Evolutionary conservation across 2,329 filamentous ascomycete species (phyloP), one percentile per base, ranked within the genome.

Genomic region (Fusarium tanahbumbuense): DNA sequence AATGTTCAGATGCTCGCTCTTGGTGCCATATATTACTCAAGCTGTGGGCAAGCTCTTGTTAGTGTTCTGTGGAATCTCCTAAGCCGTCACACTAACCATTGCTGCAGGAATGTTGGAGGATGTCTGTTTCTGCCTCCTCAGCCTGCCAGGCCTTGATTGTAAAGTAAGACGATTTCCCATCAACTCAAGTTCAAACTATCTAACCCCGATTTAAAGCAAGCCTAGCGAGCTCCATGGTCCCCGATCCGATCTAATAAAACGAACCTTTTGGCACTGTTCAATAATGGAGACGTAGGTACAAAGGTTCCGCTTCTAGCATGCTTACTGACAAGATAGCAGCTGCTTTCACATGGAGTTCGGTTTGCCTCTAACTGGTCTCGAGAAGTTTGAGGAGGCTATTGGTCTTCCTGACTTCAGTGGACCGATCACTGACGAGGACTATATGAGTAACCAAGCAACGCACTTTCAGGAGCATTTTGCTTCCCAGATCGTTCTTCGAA

Each of bases 381-480:
- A 86, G 47, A 82, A 81, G 53, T 75, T 87, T 52, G 86, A 89
- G 61, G 81, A 84, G 27, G 68, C 81, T n/a, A 83, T 90, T 7
- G 84, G 86, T 16, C 78, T 89, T 27, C 87, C 88, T 6, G 83
- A 83, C 60, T 88, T 88, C 69, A 83, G 81, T 54, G 80, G 80
- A 4, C 79, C 81, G 3, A 83, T 83, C 28, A 82, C 80, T n/a
- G 81, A 83, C 37, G 81, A 83, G 18, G 84, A 86, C 67, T 81
- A 83, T 60, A 72, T 82, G 15, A 80, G 78, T 22, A 85, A 87
- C 64, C 83, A 87, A 65, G 76, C 81, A 12, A 84, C 85, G 3
- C 83, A 88, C 63, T 87, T 86, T 60, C 84, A 87, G 65, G 85
- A 88, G 62, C 83, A 90, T 70, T 89, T 88, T 74, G 83, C 86